These are phyloP conservation scores for Amanita exitialis DNA, from an alignment of 768 basidiomycete species.

Conservation along the genomic window DNA sequence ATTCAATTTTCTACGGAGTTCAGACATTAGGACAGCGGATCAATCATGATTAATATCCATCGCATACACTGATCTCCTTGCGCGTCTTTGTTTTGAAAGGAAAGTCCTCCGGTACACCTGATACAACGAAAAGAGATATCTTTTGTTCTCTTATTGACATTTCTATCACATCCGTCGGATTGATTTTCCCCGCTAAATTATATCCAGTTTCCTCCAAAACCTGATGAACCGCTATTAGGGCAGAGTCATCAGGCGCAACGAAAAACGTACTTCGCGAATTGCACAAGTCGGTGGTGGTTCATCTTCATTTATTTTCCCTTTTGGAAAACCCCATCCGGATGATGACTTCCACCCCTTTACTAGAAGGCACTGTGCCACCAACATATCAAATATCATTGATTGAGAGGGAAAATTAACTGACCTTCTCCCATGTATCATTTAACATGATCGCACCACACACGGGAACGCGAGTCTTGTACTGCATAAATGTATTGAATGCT, in stretches of 20 bases:
- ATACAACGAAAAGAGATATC: conserved; percentile 85
- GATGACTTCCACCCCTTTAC: conserved; percentile 98
- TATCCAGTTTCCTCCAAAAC: conserved; percentile 97
- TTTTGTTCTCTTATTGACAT: conserved; percentile 84
- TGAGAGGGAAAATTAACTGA: conserved; percentile 19
- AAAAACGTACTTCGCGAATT: conserved; percentile 68
- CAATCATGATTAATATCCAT: not conserved
- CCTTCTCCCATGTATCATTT: conserved; percentile 89
- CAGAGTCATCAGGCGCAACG: not conserved
- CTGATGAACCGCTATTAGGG: conserved; percentile 28
- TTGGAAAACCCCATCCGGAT: conserved; percentile 98
- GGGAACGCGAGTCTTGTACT: conserved; percentile 93
- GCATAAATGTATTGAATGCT: conserved; percentile 85
- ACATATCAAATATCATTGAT: not conserved
- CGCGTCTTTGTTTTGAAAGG: conserved; percentile 89
- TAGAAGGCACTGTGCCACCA: conserved; percentile 65
- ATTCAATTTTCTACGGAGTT: conserved; percentile 76
- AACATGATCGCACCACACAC: conserved; percentile 98
- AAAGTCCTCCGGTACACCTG: conserved; percentile 80
- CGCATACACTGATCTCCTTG: conserved; percentile 92
- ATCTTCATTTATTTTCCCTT: conserved; percentile 97
- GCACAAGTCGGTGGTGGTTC: conserved; percentile 83
- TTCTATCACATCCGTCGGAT: conserved; percentile 65
- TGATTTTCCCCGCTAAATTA: conserved; percentile 63
- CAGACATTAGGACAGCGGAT: not conserved